Conservation (phyloP, 2,329 filamentous ascomycete genomes). For the Albophoma yamanashiensis region DNA sequence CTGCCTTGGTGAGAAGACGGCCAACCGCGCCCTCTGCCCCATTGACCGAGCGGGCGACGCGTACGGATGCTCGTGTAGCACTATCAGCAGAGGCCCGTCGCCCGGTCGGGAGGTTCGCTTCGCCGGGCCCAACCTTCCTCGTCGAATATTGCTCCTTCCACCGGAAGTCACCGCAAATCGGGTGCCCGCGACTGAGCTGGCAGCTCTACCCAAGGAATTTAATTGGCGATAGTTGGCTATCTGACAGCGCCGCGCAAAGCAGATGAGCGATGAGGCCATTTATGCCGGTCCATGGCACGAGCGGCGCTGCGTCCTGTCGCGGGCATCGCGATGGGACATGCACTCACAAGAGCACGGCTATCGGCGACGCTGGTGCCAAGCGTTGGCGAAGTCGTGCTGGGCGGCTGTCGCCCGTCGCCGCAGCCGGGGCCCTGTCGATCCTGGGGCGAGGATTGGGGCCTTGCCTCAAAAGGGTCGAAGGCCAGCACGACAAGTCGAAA, state of each 20-base stretch:
- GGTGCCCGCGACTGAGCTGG: background rate
- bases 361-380: background rate
- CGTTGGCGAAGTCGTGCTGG: background rate
- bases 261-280: background rate
- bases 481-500: background rate
- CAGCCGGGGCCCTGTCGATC: background rate
- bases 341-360: background rate
- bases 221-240: background rate
- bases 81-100: background rate
- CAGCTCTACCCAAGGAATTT: background rate
- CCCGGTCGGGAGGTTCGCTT: background rate
- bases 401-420: background rate
- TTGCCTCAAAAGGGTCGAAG: background rate
- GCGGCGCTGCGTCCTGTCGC: background rate
- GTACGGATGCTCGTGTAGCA: no score
- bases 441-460: background rate
- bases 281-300: background rate
- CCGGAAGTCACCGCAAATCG: background rate
- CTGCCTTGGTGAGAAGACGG: background rate
- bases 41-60: background rate
- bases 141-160: background rate
- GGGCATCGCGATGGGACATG: background rate
- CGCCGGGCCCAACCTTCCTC: background rate
- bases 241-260: background rate
- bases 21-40: background rate